These are phyloP conservation scores for Stenocarpella maydis DNA, from an alignment of 2,329 filamentous ascomycete genomes.

Conservation along the genomic window DNA sequence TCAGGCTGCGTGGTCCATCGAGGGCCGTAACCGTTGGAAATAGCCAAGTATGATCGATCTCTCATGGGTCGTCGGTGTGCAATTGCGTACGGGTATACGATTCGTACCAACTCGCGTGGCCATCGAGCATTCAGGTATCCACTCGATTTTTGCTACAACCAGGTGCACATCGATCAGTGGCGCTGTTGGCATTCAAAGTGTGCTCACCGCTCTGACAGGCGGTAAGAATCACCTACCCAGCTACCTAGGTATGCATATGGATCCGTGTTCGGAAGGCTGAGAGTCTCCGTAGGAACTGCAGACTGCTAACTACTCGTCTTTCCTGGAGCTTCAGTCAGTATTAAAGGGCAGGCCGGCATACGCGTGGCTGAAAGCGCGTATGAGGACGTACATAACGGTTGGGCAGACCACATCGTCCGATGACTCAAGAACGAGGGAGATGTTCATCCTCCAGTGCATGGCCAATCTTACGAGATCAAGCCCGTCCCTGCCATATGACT, in stretches of 20 bases:
- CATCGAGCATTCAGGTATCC: background rate
- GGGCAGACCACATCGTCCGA: background rate
- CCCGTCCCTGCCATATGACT: background rate
- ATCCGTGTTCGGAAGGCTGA: background rate
- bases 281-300: rapidly evolving
- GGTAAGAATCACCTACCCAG: background rate
- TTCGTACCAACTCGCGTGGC: background rate
- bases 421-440: background rate
- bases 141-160: background rate
- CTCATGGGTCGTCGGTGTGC: background rate
- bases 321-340: background rate
- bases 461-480: background rate
- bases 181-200: background rate
- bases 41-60: background rate
- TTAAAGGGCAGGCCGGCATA: too few species aligned
- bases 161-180: background rate
- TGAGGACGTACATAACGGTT: background rate
- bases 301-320: background rate
- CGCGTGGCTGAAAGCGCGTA: background rate
- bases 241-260: background rate
- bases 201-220: background rate
- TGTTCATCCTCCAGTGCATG: background rate
- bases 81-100: background rate
- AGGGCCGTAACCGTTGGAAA: background rate
- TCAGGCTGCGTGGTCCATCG: too few species aligned